Conservation (phyloP, 441 rosid genomes). For the Macaranga tanarius region DNA sequence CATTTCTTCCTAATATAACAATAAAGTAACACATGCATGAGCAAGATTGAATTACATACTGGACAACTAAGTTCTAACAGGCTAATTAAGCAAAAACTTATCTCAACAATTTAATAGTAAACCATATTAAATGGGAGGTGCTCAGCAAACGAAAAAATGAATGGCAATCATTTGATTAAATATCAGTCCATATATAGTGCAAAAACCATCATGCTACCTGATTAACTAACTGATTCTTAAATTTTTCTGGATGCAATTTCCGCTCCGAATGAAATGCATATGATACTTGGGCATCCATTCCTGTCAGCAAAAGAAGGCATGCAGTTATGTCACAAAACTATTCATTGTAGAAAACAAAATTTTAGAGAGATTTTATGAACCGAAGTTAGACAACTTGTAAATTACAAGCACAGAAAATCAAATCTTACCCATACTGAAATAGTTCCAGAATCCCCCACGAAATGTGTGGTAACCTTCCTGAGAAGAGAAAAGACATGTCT, state of each 20-base stretch:
- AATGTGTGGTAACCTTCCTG: slow-evolving; percentile 90
- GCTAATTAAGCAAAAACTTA: neutral
- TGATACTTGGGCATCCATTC: slow-evolving; percentile 97
- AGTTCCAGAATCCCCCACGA: slow-evolving; percentile 96
- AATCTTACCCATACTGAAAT: slow-evolving; percentile 84
- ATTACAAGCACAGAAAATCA: neutral
- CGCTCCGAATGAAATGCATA: slow-evolving; percentile 97
- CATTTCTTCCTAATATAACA: neutral
- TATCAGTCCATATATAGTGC: neutral
- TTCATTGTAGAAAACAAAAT: slow-evolving; percentile 1
- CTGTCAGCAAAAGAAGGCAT: slow-evolving; percentile 41
- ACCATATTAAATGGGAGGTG: neutral
- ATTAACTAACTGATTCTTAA: slow-evolving; percentile 83
- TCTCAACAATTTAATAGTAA: neutral
- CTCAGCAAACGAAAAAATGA: slow-evolving; percentile 12
- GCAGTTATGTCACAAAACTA: slow-evolving; percentile 13
- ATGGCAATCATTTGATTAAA: neutral
- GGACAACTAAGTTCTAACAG: neutral
- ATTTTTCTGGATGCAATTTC: slow-evolving; percentile 86
- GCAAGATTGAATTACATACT: neutral
- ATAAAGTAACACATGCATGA: neutral
- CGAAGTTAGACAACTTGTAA: neutral
- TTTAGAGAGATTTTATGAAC: neutral
- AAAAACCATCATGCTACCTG: slow-evolving; percentile 53
- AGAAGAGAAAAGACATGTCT: slow-evolving; percentile 18